Conservation (phyloP, 2,329 filamentous ascomycete genomes). For the Epichloe sylvatica region DNA sequence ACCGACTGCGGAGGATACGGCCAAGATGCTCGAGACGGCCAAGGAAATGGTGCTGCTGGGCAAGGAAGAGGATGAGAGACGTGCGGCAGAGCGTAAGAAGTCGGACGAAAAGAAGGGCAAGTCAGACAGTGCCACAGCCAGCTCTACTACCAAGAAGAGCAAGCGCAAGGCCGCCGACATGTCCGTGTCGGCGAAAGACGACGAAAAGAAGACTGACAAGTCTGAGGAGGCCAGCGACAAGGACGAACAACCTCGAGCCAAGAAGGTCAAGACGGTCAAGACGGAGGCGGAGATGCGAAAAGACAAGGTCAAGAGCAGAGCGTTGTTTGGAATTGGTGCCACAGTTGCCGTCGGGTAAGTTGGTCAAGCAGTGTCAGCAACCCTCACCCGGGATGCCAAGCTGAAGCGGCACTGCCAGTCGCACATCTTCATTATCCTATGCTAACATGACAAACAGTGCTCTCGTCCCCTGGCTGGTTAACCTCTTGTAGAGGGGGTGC, state of each 20-base stretch:
- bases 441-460: constrained; percentile 20
- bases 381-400: background rate
- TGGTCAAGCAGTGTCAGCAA: background rate
- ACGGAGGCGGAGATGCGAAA: constrained; percentile 71
- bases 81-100: constrained; percentile 25
- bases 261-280: constrained; percentile 68
- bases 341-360: constrained; percentile 86
- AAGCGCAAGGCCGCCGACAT: constrained; percentile 68
- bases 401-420: background rate
- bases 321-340: constrained; percentile 72
- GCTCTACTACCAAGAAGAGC: constrained; percentile 32
- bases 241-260: constrained; percentile 39
- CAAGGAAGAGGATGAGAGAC: constrained; percentile 29
- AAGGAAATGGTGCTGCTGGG: constrained; percentile 73
- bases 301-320: constrained; percentile 73
- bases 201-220: constrained; percentile 24
- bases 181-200: constrained; percentile 46
- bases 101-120: constrained; percentile 25
- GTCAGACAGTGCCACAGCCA: constrained; percentile 18
- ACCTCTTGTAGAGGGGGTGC: constrained; percentile 27
- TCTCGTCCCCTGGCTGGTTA: constrained; percentile 38
- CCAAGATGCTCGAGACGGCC: constrained; percentile 73
- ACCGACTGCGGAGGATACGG: constrained; percentile 61
- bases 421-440: background rate
- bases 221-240: constrained; percentile 17